Conservation (phyloP, 768 basidiomycete species). For the Phylloporus rhodoxanthus region DNA sequence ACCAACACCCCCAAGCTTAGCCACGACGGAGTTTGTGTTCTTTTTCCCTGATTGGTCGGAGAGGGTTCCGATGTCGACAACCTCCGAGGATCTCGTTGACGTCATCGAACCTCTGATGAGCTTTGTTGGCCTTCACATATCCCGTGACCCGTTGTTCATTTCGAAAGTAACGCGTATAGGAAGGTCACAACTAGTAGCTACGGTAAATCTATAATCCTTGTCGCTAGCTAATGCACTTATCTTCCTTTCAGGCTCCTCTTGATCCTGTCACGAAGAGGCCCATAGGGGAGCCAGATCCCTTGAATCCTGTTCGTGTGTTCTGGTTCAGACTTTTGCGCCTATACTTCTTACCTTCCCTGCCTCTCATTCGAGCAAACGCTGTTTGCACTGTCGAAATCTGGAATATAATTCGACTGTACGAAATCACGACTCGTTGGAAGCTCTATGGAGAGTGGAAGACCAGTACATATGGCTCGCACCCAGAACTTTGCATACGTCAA, state of each 20-base stretch:
- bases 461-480: slow-evolving; percentile 62
- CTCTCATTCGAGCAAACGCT: slow-evolving; percentile 79
- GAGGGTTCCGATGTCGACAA: slow-evolving; percentile 58
- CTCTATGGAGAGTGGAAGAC: slow-evolving; percentile 96
- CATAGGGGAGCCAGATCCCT: slow-evolving; percentile 46
- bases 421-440: slow-evolving; percentile 76
- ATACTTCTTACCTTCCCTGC: slow-evolving; percentile 81
- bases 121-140: slow-evolving; percentile 76
- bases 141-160: slow-evolving; percentile 70
- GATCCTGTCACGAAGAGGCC: slow-evolving; percentile 62
- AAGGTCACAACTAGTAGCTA: slow-evolving; percentile 52
- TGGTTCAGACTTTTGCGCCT: slow-evolving; percentile 80
- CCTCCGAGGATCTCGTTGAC: slow-evolving; percentile 63
- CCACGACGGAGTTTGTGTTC: slow-evolving; percentile 72
- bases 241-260: slow-evolving; percentile 35
- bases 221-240: slow-evolving; percentile 4
- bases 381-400: slow-evolving; percentile 90
- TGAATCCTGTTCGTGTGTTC: slow-evolving; percentile 60
- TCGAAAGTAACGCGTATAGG: slow-evolving; percentile 79
- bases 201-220: slow-evolving; percentile 34
- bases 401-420: slow-evolving; percentile 78
- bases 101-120: slow-evolving; percentile 75
- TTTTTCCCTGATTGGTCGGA: slow-evolving; percentile 86
- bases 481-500: slow-evolving; percentile 71
- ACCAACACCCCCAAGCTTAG: slow-evolving; percentile 77